Base-by-base conservation (phyloP, 2,329 filamentous ascomycete species). In the Diplocarpon rosae region DNA sequence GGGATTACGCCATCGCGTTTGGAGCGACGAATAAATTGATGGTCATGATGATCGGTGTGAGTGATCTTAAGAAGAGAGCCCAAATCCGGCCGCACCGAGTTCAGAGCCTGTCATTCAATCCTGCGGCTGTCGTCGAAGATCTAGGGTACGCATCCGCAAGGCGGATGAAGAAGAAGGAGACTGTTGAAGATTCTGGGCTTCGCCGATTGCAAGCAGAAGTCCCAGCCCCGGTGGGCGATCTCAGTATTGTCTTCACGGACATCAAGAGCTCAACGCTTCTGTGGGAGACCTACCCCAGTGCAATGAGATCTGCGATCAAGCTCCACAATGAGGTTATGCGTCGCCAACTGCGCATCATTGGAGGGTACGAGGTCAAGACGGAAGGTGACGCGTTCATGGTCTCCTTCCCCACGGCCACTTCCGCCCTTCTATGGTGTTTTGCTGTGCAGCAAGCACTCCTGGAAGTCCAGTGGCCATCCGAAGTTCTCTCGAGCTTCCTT, bases 301-400 rank as follows among this genome's bases (percentile, higher is more conserved):
- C 92, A 15, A 98, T 98, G 92, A 78, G 90, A 57, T 90, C 89
- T 12, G 89, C 89, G 14, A 98, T 98, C 66, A 93, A 90, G 65
- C 81, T 95, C 55, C 92, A 98, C 71, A 98, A 98, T 63, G 88
- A 95, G 58, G 78, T 95, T 37, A 94, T 98, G 83, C 83, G 92
- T 54, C 78, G 92, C 45, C 90, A 96, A 62, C 70, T 98, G 55
- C 81, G 92, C 40, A 83, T 89, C 51, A 93, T 95, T 56, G 92
- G 92, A 59, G 92, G 92, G 1, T 98, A 95, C 60, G 92, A 98
- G 66, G 92, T 98, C 64, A 98, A 98, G 72, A 98, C 92, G 14
- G 92, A 98, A 85, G 92, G 92, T 55, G 92, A 98, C 66, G 92
- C 92, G 8, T 98, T 98, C 60, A 96, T 98, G 89, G 92, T 98